Base-by-base conservation (phyloP, 2,329 filamentous ascomycete species). In the Bipolaris zeicola region DNA sequence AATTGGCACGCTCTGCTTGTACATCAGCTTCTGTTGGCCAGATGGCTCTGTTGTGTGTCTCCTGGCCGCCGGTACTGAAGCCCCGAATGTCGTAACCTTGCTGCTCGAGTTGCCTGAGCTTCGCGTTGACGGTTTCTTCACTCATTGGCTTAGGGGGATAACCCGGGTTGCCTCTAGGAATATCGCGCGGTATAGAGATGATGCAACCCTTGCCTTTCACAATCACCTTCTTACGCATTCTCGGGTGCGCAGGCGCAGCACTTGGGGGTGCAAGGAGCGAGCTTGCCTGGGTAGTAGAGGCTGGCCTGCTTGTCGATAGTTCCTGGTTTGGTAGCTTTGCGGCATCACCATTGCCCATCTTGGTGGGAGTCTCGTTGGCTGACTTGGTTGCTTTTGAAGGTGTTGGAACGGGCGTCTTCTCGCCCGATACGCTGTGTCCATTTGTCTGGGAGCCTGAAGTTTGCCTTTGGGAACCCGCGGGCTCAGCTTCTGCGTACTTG, bases 1-100 rank as follows among this genome's bases (percentile, higher is more conserved):
- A 76, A 43, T 81, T 72, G 14, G 80, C 75, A 44, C 85, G 82
- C 65, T 90, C 87, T 48, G 77, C 77, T 6, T 72, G 75, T 31
- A 89, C 70, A 52, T 91, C 86, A 8, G 82, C 79, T 41, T 83
- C 79, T 41, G 83, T 80, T 1, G 91, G 91, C 85, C 88, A 94
- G 31, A 87, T 81, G 41, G 82, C 81, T 61, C 87, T 83, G 67
- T 89, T 92, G 74, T 91, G 89, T 3, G 78, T 59, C 53, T 65
- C 65, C 13, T 61, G 38, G 6, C 57, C 57, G 28, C 50, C 64
- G 6, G 58, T 56, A 36, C 90, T 88, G 69, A 91, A 92, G 0
- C 89, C 90, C 28, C 81, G 78, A 13, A 84, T 84, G 65, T 86
- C 82, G 70, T 91, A 92, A 8, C 90, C 90, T 34, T 88, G 78